Evolutionary conservation across 2,329 filamentous ascomycete species (phyloP), one percentile per base, ranked within the genome.

Genomic region (Penicillium vulpinum): DNA sequence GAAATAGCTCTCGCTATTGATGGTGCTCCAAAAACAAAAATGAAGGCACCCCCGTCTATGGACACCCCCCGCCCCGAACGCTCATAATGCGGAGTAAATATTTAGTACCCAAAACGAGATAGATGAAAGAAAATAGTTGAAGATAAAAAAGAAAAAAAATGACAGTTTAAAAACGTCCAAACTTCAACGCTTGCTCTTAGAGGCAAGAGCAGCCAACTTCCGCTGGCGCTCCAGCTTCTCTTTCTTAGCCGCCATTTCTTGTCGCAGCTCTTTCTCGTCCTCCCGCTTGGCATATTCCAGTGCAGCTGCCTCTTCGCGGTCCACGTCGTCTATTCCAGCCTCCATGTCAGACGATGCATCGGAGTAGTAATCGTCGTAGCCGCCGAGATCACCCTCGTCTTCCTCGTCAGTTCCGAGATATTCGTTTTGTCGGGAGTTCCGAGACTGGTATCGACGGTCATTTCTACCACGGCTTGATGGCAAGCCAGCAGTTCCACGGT

Each of bases 291-390:
- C 79, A 39, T 61, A 64, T 53, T 68, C 72, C 33, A 78, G 62
- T 8, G 79, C 78, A 15, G 59, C 58, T 22, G 66, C 69, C 63
- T 81, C 79, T 65, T 81, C 79, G 26, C 71, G 60, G 53, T 78
- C 77, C 47, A 81, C 65, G 58, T 81, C 78, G 49, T 73, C 69
- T 21, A 77, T 68, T 22, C 78, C 80, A 48, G 78, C 79, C 66
- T 81, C 79, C 79, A 81, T 81, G 57, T 79, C 79, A n/a, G 77
- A 79, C 8, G 76, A 79, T 36, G 58, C 75, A 51, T 78, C 77
- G 1, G 77, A 79, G 48, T 75, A 77, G 58, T 75, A 75, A 58
- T 77, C 75, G 13, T 77, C 73, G 49, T 75, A 73, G 38, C 70
- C 72, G 40, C 48, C 74, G 51, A 70, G 74, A 13, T 76, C 75